Evolutionary conservation across 2,329 filamentous ascomycete genomes (phyloP).

Genomic region (Exophiala mesophila): DNA sequence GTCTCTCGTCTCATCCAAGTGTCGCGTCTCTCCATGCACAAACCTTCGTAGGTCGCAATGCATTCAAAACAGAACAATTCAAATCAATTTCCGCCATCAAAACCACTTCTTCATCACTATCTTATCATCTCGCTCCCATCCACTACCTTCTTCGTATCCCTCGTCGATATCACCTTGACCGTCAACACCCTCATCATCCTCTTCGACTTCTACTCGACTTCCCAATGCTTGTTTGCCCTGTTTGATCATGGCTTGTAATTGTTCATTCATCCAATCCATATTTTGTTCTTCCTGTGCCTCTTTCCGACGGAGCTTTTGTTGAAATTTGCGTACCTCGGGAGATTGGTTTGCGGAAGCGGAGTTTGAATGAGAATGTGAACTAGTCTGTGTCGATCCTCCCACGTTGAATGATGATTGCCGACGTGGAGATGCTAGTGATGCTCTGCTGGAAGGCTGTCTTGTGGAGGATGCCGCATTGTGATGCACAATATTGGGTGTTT

Average conservation of each 20-base stretch:
- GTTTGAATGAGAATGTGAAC: too few species aligned
- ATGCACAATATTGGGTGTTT: too few species aligned
- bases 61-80: too few species aligned
- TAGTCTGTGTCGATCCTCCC: too few species aligned
- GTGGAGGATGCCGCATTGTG: background rate
- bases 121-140: too few species aligned
- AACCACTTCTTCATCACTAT: too few species aligned
- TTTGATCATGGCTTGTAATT: slow-evolving; percentile 78
- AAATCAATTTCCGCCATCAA: too few species aligned
- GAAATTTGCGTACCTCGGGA: slow-evolving; percentile 65
- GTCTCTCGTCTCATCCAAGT: too few species aligned
- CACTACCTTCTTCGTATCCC: slow-evolving; percentile 1
- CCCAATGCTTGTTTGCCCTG: slow-evolving; percentile 84
- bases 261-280: slow-evolving; percentile 72
- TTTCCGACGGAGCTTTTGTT: slow-evolving; percentile 65
- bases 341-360: too few species aligned
- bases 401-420: slow-evolving; percentile 10
- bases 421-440: slow-evolving; percentile 17
- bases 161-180: slow-evolving; percentile 22
- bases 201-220: slow-evolving; percentile 56
- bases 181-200: slow-evolving; percentile 22
- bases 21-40: too few species aligned
- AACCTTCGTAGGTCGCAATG: too few species aligned
- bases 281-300: slow-evolving; percentile 75
- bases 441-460: slow-evolving; percentile 10